phyloP scores from a whole-genome alignment of 257 asterid species.

The Nicotiana undulata region DNA sequence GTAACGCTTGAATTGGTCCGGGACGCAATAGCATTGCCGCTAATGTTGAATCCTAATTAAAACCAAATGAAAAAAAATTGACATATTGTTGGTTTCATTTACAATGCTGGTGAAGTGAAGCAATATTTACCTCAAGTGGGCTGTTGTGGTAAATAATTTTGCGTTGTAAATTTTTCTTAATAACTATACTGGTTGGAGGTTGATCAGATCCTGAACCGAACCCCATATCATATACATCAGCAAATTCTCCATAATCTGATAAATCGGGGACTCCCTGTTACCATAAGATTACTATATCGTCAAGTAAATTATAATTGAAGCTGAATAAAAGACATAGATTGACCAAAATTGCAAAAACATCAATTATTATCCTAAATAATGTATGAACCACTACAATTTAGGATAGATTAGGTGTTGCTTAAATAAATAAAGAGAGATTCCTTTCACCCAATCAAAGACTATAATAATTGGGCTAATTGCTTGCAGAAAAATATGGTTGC shows the following conservation, averaged over 20 bases:
- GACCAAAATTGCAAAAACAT: no score
- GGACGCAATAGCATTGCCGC: constrained; percentile 66
- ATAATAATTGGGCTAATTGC: neutral
- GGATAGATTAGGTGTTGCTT: neutral
- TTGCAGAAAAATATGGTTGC: neutral
- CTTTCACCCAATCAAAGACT: neutral
- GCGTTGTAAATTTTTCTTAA: constrained; percentile 46
- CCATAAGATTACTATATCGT: neutral
- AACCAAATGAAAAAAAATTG: no score
- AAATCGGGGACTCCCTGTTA: constrained; percentile 65
- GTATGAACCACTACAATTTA: neutral
- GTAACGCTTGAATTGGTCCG: constrained; percentile 63
- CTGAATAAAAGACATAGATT: no score
- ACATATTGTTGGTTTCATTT: neutral
- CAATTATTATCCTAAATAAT: no score
- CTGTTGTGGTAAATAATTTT: constrained; percentile 46
- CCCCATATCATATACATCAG: constrained; percentile 35
- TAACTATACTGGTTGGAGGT: constrained; percentile 45
- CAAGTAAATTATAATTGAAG: neutral
- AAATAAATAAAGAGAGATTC: neutral
- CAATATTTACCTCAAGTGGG: constrained; percentile 50
- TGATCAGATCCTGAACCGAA: constrained; percentile 51
- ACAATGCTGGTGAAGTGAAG: neutral
- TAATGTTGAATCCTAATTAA: constrained; percentile 47
- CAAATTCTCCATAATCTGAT: constrained; percentile 41